Evolutionary conservation across 805 yeast genomes (phyloP).

Genomic region (Nakazawaea ishiwadae): DNA sequence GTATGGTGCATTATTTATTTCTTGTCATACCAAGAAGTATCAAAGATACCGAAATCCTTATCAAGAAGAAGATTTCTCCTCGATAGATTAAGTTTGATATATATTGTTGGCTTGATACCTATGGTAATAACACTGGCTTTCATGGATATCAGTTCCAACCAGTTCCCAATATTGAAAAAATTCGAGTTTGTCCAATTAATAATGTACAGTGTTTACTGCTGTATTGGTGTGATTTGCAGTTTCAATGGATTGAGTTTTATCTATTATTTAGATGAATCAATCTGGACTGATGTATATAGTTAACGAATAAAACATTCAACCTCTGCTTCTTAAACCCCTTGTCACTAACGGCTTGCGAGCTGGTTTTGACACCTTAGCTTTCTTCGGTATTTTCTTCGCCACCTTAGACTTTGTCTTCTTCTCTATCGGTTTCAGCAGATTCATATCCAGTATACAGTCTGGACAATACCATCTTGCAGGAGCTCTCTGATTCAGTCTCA

Average conservation of each 20-base stretch:
- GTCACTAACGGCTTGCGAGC: too few relatives aligned
- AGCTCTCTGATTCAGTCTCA: constrained; percentile 33
- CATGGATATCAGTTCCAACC: constrained; percentile 52
- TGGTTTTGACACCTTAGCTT: background rate
- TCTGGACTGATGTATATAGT: constrained; percentile 37
- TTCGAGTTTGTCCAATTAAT: constrained; percentile 76
- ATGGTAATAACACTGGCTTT: constrained; percentile 43
- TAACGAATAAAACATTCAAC: background rate
- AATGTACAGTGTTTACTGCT: constrained; percentile 82
- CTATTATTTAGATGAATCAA: constrained; percentile 74
- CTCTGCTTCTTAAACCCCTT: background rate
- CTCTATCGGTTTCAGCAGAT: background rate
- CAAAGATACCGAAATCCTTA: constrained; percentile 35
- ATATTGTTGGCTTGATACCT: constrained; percentile 63
- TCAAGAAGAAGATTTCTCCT: constrained; percentile 50
- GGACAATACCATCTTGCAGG: constrained; percentile 47
- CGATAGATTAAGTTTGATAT: constrained; percentile 66
- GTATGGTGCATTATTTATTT: constrained; percentile 82
- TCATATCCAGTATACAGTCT: constrained; percentile 26
- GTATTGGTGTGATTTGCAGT: constrained; percentile 75
- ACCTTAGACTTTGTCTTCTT: background rate
- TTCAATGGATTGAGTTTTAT: constrained; percentile 91
- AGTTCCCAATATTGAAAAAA: constrained; percentile 47
- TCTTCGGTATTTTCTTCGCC: background rate
- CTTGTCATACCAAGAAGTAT: constrained; percentile 66